phyloP scores from a whole-genome alignment of 1,284 basidiomycete species.

The Irpex lacteus region DNA sequence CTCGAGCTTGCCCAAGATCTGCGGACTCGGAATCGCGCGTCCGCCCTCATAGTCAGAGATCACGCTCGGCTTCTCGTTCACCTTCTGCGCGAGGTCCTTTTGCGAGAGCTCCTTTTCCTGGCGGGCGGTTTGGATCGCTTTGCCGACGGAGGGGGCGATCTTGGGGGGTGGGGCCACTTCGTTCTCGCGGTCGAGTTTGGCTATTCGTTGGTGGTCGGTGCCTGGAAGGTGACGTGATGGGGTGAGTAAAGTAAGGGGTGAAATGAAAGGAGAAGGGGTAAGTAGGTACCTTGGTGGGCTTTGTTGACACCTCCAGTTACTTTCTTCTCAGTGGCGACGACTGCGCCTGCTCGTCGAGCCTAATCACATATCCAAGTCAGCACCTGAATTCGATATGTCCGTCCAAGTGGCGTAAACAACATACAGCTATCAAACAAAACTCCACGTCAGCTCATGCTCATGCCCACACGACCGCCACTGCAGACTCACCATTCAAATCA shows the following conservation, averaged over 20 bases:
- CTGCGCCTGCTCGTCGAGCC: conserved; percentile 70
- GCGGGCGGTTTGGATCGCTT: conserved; percentile 85
- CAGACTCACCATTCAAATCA: conserved; percentile 67
- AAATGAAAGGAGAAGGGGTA: neutral
- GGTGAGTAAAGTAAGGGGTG: too few species aligned
- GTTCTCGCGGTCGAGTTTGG: conserved; percentile 93
- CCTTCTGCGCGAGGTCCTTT: conserved; percentile 92
- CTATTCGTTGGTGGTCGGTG: conserved; percentile 91
- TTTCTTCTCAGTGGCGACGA: conserved; percentile 80
- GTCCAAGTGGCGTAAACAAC: neutral
- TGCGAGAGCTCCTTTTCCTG: conserved; percentile 80
- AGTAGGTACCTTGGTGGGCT: conserved; percentile 57
- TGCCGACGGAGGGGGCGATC: conserved; percentile 77
- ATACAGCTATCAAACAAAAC: neutral
- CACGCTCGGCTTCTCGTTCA: conserved; percentile 88
- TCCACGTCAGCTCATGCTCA: neutral
- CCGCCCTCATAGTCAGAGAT: conserved; percentile 90
- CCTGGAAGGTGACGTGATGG: too few species aligned
- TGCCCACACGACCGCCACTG: neutral
- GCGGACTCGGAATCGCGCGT: conserved; percentile 87
- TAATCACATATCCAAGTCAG: conserved; percentile 24
- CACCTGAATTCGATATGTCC: neutral
- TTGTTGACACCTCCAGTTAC: conserved; percentile 66
- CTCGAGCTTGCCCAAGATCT: conserved; percentile 92
- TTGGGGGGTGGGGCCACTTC: conserved; percentile 95